Percentiles rank a stretch among this genome's conserved stretches.
Conservation (phyloP, 176 grass and related monocot genomes). For the Lolium rigidum region DNA sequence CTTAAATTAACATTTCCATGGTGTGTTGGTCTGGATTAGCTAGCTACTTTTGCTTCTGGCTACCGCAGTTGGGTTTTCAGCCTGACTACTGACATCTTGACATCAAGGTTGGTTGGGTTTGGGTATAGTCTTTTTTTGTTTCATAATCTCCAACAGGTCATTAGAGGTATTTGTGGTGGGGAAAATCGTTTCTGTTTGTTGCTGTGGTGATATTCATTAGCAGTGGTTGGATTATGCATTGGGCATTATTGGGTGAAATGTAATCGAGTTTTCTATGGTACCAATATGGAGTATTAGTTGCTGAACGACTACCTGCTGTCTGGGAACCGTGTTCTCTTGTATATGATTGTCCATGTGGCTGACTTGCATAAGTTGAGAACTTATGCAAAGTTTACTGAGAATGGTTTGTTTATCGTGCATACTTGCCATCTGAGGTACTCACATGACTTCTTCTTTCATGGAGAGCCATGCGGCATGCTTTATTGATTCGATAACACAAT, state of each 20-base stretch:
- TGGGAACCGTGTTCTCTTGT: not conserved
- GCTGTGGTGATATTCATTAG: slow-evolving; percentile 12
- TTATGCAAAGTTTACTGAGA: too few relatives aligned
- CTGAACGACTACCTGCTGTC: not conserved
- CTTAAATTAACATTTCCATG: slow-evolving; percentile 28
- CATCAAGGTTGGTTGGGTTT: slow-evolving; percentile 29
- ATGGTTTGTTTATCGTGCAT: too few relatives aligned
- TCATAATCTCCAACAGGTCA: slow-evolving; percentile 39
- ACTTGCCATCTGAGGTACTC: too few relatives aligned
- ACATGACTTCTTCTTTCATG: too few relatives aligned
- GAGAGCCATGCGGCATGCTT: too few relatives aligned
- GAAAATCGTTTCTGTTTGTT: slow-evolving; percentile 7
- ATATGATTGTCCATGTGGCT: not conserved
- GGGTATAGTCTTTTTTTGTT: slow-evolving; percentile 40
- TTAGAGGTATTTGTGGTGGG: slow-evolving; percentile 37
- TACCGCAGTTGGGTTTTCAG: slow-evolving; percentile 16
- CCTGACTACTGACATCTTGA: slow-evolving; percentile 28
- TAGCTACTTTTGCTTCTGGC: slow-evolving; percentile 42
- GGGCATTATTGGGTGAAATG: slow-evolving; percentile 42
- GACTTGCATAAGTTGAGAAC: not conserved
- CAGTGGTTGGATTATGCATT: slow-evolving; percentile 15
- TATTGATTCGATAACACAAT: too few relatives aligned
- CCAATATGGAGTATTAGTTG: not conserved
- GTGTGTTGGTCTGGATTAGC: slow-evolving; percentile 35
- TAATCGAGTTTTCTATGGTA: not conserved